These are phyloP conservation scores for Flaveria brownii DNA, from an alignment of 129 eudicot genomes.

Conservation along the genomic window DNA sequence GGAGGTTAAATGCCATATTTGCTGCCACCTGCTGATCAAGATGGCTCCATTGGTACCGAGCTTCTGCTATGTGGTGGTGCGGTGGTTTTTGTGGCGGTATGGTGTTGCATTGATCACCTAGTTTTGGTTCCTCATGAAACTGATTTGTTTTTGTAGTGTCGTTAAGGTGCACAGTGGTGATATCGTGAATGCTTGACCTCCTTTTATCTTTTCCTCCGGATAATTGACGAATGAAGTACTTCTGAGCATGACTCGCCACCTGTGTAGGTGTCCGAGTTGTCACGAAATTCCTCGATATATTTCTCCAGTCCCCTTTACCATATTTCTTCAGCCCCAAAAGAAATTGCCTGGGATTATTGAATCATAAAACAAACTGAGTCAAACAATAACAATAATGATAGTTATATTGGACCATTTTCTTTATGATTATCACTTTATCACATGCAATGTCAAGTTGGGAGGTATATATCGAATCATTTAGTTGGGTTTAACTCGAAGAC, in stretches of 20 bases:
- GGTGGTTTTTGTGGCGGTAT: conserved; percentile 28
- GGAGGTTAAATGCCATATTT: conserved; percentile 40
- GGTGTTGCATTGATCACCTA: conserved; percentile 29
- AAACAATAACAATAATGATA: no score
- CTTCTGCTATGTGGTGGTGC: conserved; percentile 36
- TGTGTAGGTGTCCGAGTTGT: conserved; percentile 87
- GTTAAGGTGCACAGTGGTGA: conserved; percentile 65
- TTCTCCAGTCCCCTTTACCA: conserved; percentile 97
- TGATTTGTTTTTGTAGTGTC: conserved; percentile 44
- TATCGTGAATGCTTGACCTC: conserved; percentile 88
- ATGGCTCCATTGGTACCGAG: conserved; percentile 38
- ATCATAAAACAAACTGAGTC: conserved; percentile 4
- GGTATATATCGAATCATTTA: no score
- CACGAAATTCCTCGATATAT: conserved; percentile 78
- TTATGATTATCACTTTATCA: no score
- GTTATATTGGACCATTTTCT: no score
- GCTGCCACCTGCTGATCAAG: conserved; percentile 34
- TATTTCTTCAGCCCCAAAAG: conserved; percentile 80
- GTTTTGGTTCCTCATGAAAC: conserved; percentile 28
- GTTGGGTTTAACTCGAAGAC: no score
- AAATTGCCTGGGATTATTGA: conserved; percentile 56
- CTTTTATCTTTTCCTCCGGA: conserved; percentile 84
- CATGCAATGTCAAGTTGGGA: no score
- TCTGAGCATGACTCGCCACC: conserved; percentile 96
- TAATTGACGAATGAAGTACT: conserved; percentile 75